These are phyloP conservation scores for Wickerhamiella dianesei DNA, from an alignment of 805 yeast species.

Conservation along the genomic window DNA sequence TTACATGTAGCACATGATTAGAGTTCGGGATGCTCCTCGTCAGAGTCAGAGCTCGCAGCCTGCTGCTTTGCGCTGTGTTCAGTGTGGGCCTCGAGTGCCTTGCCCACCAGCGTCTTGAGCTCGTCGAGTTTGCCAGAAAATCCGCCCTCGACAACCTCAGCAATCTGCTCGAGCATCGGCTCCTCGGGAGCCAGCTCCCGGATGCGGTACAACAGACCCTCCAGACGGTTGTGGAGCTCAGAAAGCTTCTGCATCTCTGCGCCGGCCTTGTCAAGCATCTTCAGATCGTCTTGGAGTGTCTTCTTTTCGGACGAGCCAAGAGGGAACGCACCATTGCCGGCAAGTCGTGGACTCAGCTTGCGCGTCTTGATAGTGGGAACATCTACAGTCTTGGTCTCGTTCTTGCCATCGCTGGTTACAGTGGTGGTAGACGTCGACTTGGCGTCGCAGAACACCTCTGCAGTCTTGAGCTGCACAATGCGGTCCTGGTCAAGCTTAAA, in stretches of 20 bases:
- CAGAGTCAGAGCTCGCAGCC: slow-evolving; percentile 3
- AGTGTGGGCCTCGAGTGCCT: slow-evolving; percentile 6
- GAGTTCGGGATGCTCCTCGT: neutral
- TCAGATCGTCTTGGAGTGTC: slow-evolving; percentile 36
- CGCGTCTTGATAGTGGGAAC: neutral
- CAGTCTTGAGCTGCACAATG: slow-evolving; percentile 11
- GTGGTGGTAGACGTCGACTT: slow-evolving; percentile 7
- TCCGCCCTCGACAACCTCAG: slow-evolving; percentile 13
- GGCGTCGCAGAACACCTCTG: slow-evolving; percentile 16
- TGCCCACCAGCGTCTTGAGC: slow-evolving; percentile 9
- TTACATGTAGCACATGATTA: too few relatives aligned
- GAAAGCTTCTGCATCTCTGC: slow-evolving; percentile 40
- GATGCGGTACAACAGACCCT: slow-evolving; percentile 55
- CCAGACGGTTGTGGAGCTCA: slow-evolving; percentile 53
- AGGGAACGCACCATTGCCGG: slow-evolving; percentile 26
- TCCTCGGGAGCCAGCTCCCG: slow-evolving; percentile 30
- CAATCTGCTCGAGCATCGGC: slow-evolving; percentile 6
- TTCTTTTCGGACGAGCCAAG: slow-evolving; percentile 36
- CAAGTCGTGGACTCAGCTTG: neutral
- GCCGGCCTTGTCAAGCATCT: slow-evolving; percentile 42
- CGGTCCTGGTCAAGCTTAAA: slow-evolving; percentile 14
- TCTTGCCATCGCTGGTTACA: slow-evolving; percentile 3
- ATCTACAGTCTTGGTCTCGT: slow-evolving; percentile 9
- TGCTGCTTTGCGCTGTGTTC: neutral
- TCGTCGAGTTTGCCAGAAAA: slow-evolving; percentile 9